Evolutionary conservation across 2,329 filamentous ascomycete species (phyloP), one percentile per base, ranked within the genome.

Genomic region (Piedraia hortae): DNA sequence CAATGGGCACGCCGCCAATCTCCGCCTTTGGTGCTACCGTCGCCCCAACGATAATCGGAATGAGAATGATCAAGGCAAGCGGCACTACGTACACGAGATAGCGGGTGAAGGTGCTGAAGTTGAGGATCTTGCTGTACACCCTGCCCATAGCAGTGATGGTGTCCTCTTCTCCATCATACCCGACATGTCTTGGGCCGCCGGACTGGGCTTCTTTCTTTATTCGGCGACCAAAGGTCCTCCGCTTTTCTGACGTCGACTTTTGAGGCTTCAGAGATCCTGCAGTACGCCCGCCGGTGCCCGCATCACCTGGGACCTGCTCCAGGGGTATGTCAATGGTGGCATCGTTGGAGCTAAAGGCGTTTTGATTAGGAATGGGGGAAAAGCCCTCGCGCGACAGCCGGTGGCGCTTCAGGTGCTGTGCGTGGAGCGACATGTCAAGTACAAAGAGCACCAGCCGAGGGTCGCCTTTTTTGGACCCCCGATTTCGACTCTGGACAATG

Each of bases 61-160:
- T 48, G 2, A 62, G 60, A 25, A 69, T 51, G n/a, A 59, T 31
- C 4, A 55, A 26, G 3, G 54, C 61, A 18, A 68, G 28, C 0
- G 63, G 63, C 12, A 56, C 38, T 12, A 68, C 57, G 32, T 66
- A 68, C 28, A 67, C 49, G 36, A 67, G 50, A 36, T 69, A 68
- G 20, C 62, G 51, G 21, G 61, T 66, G 33, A 68, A 33, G 28
- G 67, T 54, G 24, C 59, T 65, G 43, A 59, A 66, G 34, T 65
- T 56, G 32, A 62, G 43, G 24, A 69, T 52, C 34, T 57, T 59
- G 34, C 51, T 50, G 44, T 68, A 68, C 24, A 69, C 39, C 28
- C 47, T 51, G 21, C 62, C 63, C 50, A 67, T 58, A 21, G 47
- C 47, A 18, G 54, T 67, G 30, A 67, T 32, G 2, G 50, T 56